These are phyloP conservation scores for Bipolaris sorokiniana DNA, from an alignment of 2,329 filamentous ascomycete species.

Conservation along the genomic window DNA sequence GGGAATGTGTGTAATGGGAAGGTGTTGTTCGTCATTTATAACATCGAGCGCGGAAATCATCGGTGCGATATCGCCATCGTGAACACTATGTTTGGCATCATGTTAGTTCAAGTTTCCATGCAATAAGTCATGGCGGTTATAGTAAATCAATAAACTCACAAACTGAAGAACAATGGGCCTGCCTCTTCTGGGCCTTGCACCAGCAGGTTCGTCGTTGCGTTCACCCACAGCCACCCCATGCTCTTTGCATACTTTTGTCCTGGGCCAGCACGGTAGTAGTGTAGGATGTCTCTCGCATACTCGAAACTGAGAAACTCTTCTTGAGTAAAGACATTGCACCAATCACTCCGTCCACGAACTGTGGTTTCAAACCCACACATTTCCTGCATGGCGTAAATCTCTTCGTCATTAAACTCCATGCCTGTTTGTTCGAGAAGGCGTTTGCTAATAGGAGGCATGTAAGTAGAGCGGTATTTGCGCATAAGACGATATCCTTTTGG, in stretches of 20 bases:
- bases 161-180: conserved; percentile 63
- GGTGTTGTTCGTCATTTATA: conserved; percentile 51
- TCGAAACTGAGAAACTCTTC: conserved; percentile 63
- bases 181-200: conserved; percentile 47
- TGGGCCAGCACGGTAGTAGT: conserved; percentile 65
- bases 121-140: no score
- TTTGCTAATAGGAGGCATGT: conserved; percentile 55
- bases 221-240: conserved; percentile 66
- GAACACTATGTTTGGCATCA: conserved; percentile 48
- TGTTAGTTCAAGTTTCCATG: no score
- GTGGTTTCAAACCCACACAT: conserved; percentile 66
- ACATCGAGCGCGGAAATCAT: conserved; percentile 61
- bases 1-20: conserved; percentile 56
- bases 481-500: conserved; percentile 58
- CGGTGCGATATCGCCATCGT: conserved; percentile 65
- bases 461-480: conserved; percentile 54
- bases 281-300: conserved; percentile 64
- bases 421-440: conserved; percentile 54
- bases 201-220: conserved; percentile 61
- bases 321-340: conserved; percentile 63
- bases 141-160: conserved; percentile 46
- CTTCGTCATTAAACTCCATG: conserved; percentile 53
- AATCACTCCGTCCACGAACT: conserved; percentile 59
- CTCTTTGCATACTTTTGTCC: conserved; percentile 60
- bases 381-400: conserved; percentile 66